Conservation (phyloP, 257 asterid species). For the Solanum sitiens region DNA sequence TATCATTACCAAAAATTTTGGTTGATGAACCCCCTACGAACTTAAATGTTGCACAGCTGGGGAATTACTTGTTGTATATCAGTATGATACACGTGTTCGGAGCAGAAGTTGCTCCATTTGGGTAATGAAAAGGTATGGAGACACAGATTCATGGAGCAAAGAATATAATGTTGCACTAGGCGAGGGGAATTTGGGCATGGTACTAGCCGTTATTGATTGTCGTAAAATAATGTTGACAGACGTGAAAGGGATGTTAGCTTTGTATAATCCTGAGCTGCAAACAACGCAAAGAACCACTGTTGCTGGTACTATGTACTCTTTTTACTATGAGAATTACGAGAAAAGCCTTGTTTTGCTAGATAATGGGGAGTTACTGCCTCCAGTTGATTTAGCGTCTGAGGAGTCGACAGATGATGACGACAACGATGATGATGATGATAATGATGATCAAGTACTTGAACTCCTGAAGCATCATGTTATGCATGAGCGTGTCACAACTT, state of each 20-base stretch:
- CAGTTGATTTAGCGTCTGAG: neutral
- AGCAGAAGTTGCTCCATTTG: slow-evolving; percentile 2
- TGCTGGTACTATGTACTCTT: neutral
- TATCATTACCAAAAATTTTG: neutral
- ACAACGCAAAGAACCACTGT: neutral
- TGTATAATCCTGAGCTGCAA: neutral
- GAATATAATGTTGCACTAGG: neutral
- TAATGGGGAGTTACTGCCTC: slow-evolving; percentile 10
- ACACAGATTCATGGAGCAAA: neutral
- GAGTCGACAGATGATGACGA: neutral
- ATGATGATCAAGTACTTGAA: neutral
- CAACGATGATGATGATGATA: neutral
- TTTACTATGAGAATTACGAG: neutral
- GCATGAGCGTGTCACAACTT: slow-evolving; percentile 7
- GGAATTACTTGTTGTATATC: slow-evolving; percentile 1
- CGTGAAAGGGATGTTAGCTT: neutral
- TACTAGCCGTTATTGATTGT: neutral
- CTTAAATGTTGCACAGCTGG: neutral
- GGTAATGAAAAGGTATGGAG: slow-evolving; percentile 12
- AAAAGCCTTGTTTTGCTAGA: slow-evolving; percentile 7
- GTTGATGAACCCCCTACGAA: neutral
- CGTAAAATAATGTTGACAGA: neutral
- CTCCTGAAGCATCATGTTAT: slow-evolving; percentile 6
- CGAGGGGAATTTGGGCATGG: neutral
- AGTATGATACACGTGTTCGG: neutral